phyloP scores from a whole-genome alignment of 2,329 filamentous ascomycete genomes.

The Chrysosporium queenslandicum region DNA sequence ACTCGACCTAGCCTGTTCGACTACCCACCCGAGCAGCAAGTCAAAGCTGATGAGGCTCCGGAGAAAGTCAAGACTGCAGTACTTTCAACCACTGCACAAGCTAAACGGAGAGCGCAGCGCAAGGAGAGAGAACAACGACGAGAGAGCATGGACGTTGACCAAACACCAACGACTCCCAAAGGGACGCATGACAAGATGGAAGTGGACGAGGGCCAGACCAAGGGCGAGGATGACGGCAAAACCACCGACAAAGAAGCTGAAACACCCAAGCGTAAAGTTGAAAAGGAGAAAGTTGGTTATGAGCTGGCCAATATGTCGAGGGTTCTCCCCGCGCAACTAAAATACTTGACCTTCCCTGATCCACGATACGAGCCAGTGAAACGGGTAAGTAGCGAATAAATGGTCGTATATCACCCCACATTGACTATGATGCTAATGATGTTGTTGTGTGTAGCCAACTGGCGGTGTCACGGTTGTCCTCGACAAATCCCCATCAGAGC shows the following conservation, averaged over 20 bases:
- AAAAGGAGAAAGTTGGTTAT: constrained; percentile 95
- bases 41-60: constrained; percentile 86
- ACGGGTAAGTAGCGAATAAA: constrained; percentile 52
- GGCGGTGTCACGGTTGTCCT: constrained; percentile 86
- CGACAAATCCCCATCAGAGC: constrained; percentile 68
- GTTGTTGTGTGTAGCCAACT: constrained; percentile 56
- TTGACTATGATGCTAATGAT: constrained; percentile 30
- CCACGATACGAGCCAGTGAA: constrained; percentile 89
- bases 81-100: constrained; percentile 90
- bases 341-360: constrained; percentile 86
- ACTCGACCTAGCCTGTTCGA: constrained; percentile 93
- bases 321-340: constrained; percentile 83
- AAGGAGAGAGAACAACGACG: constrained; percentile 82
- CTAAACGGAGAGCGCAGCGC: constrained; percentile 85
- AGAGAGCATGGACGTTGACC: constrained; percentile 93
- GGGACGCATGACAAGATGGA: constrained; percentile 77
- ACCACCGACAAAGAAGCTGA: constrained; percentile 47
- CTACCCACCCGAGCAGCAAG: constrained; percentile 92
- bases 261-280: constrained; percentile 72
- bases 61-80: constrained; percentile 93
- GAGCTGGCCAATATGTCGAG: constrained; percentile 95
- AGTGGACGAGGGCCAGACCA: constrained; percentile 43
- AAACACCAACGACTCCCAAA: constrained; percentile 64
- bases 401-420: not conserved
- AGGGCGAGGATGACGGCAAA: constrained; percentile 53